Conservation (phyloP, 2,329 filamentous ascomycete species). For the Penicillium sp. region DNA sequence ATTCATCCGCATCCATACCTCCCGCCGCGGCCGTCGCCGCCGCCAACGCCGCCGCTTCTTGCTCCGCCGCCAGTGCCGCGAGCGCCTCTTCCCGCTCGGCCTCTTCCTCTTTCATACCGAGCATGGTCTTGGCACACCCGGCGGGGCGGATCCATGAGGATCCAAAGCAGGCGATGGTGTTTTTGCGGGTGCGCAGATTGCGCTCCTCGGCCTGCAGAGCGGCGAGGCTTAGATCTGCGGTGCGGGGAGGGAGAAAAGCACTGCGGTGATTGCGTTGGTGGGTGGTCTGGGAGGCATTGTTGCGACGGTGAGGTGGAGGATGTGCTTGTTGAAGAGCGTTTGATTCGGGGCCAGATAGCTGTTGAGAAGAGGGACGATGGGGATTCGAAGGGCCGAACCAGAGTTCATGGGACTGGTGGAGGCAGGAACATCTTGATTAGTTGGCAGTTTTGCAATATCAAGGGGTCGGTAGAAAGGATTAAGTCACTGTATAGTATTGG, state of each 20-base stretch:
- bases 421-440: conserved; percentile 8
- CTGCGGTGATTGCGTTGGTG: conserved; percentile 11
- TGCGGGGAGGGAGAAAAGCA: conserved; percentile 41
- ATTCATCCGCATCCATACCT: conserved; percentile 35
- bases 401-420: conserved; percentile 59
- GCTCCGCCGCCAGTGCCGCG: conserved; percentile 65
- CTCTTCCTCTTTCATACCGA: conserved; percentile 83
- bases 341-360: conserved; percentile 13
- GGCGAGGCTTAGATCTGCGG: conserved; percentile 58
- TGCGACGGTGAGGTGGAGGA: conserved; percentile 25
- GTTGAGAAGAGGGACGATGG: conserved; percentile 33
- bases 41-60: conserved; percentile 65
- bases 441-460: no score
- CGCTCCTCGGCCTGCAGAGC: conserved; percentile 71
- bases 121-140: conserved; percentile 79
- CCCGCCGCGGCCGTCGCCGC: conserved; percentile 54
- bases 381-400: conserved; percentile 65
- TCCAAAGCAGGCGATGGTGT: conserved; percentile 80
- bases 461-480: no score
- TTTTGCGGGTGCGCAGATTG: conserved; percentile 66
- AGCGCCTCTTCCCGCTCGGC: conserved; percentile 82
- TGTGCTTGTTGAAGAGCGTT: conserved; percentile 14
- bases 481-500: conserved; percentile 1
- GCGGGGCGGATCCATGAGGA: conserved; percentile 86
- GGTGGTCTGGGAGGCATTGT: conserved; percentile 20